Evolutionary conservation across 2,329 filamentous ascomycete species (phyloP).

Genomic region (Microcera coccophila): DNA sequence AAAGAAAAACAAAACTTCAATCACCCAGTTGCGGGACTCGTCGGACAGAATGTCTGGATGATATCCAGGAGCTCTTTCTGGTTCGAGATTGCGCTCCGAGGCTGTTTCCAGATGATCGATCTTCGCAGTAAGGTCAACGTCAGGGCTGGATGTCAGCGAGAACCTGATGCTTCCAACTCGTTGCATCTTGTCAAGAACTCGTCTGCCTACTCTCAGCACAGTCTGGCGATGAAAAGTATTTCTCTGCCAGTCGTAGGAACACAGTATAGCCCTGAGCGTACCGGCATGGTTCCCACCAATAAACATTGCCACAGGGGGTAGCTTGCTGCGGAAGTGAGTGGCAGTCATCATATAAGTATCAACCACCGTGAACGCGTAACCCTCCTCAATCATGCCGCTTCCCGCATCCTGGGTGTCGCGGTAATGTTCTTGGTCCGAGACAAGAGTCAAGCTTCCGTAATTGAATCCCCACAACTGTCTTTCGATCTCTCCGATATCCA

Average conservation of each 20-base stretch:
- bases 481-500: conserved; percentile 7
- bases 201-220: conserved; percentile 39
- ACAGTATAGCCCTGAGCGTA: conserved; percentile 43
- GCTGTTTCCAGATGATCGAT: not conserved
- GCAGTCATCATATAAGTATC: conserved; percentile 42
- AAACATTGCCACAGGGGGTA: conserved; percentile 37
- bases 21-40: not conserved
- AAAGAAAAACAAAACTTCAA: conserved; percentile 1
- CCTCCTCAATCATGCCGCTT: not conserved
- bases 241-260: conserved; percentile 42
- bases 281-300: conserved; percentile 43
- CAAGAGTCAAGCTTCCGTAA: conserved; percentile 2
- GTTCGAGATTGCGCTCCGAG: not conserved
- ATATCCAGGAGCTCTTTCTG: not conserved
- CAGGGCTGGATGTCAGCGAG: not conserved
- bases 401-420: not conserved
- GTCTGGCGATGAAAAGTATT: conserved; percentile 34
- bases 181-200: conserved; percentile 34
- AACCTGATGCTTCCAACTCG: conserved; percentile 21
- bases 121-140: not conserved
- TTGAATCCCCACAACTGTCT: conserved; percentile 14
- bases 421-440: not conserved
- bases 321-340: conserved; percentile 31
- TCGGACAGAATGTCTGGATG: not conserved
- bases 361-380: conserved; percentile 34